These are phyloP conservation scores for Fusarium acutatum DNA, from an alignment of 2,329 filamentous ascomycete species.

Conservation along the genomic window DNA sequence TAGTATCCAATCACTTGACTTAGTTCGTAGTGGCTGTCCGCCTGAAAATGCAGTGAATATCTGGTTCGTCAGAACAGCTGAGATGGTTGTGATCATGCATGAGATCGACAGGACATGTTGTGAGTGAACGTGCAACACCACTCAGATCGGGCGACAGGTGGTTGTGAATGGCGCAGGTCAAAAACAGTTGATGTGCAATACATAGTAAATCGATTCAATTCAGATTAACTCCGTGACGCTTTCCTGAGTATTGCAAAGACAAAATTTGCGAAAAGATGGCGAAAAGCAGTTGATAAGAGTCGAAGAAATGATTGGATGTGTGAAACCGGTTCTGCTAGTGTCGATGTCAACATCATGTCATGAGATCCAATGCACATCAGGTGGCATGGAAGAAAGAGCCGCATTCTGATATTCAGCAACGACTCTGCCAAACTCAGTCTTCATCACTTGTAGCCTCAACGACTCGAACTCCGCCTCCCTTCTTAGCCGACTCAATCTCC, in stretches of 20 bases:
- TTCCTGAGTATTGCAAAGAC: not conserved
- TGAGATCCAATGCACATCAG: not conserved
- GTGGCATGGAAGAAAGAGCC: not conserved
- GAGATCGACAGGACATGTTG: not conserved
- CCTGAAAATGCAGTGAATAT: conserved; percentile 7
- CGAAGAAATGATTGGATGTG: not conserved
- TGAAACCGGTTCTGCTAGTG: not conserved
- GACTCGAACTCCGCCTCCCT: conserved; percentile 54
- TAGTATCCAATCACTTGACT: conserved; percentile 27
- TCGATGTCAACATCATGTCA: not conserved
- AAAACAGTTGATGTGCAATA: not conserved
- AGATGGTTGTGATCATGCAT: conserved; percentile 1
- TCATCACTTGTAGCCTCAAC: conserved; percentile 52
- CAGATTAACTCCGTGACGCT: conserved; percentile 22
- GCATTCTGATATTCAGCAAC: not conserved
- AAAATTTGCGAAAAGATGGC: not conserved
- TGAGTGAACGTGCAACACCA: not conserved
- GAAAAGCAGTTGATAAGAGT: not conserved
- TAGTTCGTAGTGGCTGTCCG: not conserved
- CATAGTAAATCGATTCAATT: conserved; percentile 12
- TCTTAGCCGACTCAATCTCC: conserved; percentile 52
- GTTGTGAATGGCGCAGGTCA: not conserved
- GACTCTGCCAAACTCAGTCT: conserved; percentile 26
- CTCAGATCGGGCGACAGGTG: not conserved
- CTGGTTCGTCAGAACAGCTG: conserved; percentile 1